Evolutionary conservation across 129 eudicot species (phyloP), one percentile per base, ranked within the genome.

Genomic region (Flaveria brownii): DNA sequence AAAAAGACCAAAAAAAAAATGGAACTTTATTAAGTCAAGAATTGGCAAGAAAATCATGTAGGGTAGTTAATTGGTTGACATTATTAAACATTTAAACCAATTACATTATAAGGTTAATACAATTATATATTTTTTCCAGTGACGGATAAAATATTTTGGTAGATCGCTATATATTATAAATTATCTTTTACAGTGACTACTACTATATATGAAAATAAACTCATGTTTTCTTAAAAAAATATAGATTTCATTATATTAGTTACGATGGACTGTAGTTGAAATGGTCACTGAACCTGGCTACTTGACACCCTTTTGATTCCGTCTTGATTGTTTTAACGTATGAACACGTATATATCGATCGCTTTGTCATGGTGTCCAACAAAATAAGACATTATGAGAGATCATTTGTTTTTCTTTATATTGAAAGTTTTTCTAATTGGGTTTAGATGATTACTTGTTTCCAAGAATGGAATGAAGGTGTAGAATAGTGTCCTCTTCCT

Each of bases 401-500:
- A 54, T 16, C 22, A 5, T 15, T n/a, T 39, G 0, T 0, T 61
- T 23, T 15, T 30, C 36, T 30, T 30, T 30, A 30, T 30, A 30
- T 30, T 30, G 36, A 3, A 15, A 0, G 62, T 7, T 1, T 8
- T 71, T 63, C 22, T 39, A 52, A 3, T 46, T 17, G 17, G 67
- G 75, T 14, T 74, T 23, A 50, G 68, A 49, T 16, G 26, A 42
- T 68, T 85, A 85, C 89, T 85, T 85, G 80, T 85, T 85, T 20
- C 89, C 89, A 9, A 82, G 82, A 62, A 82, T 60, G 71, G 86
- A 79, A 45, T 85, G 89, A 72, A 82, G 86, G 54, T 82, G 82
- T 14, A 82, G 68, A 76, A 85, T 85, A 12, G 75, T 43, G 71
- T 79, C 56, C 72, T 85, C 89, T 82, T 85, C 89, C 65, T 82